Conservation (phyloP, 2,329 filamentous ascomycete genomes). For the Penicillium sp. region DNA sequence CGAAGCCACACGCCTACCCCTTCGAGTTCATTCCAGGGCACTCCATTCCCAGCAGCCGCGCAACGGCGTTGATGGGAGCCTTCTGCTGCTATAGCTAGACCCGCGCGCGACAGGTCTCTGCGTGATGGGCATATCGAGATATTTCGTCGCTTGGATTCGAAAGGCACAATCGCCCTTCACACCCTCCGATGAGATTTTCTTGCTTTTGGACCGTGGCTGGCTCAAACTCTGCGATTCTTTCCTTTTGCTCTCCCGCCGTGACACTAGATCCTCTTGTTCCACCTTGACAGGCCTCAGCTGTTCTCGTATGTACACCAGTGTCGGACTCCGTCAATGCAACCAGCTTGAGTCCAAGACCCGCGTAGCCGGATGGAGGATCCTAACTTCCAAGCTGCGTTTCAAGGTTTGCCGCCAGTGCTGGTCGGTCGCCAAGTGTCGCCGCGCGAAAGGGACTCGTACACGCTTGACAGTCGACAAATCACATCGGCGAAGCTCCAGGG, state of each 20-base stretch:
- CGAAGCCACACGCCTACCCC: conserved; percentile 3
- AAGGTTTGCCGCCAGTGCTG: not conserved
- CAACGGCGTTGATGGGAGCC: conserved; percentile 19
- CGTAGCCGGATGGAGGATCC: not conserved
- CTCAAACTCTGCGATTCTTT: conserved; percentile 5
- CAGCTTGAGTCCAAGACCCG: too few relatives aligned
- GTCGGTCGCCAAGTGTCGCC: not conserved
- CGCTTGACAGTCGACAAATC: conserved; percentile 22
- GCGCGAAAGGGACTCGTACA: conserved; percentile 6
- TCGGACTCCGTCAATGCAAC: too few relatives aligned
- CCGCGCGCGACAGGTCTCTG: too few relatives aligned
- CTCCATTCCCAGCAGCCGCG: conserved; percentile 20
- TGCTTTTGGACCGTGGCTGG: conserved; percentile 12
- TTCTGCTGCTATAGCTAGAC: too few relatives aligned
- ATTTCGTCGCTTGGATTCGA: conserved; percentile 17
- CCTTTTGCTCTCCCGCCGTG: not conserved
- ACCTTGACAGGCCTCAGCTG: too few relatives aligned
- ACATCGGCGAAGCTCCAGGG: conserved; percentile 14
- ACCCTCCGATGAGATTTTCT: conserved; percentile 2
- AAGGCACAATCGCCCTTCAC: too few relatives aligned
- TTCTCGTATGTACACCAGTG: too few relatives aligned
- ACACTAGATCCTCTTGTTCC: conserved; percentile 3
- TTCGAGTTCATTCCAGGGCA: conserved; percentile 2
- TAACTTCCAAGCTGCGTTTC: conserved; percentile 8
- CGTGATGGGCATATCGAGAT: too few relatives aligned